Base-by-base conservation (phyloP, 208 protist genomes). In the Leishmania braziliensis region DNA sequence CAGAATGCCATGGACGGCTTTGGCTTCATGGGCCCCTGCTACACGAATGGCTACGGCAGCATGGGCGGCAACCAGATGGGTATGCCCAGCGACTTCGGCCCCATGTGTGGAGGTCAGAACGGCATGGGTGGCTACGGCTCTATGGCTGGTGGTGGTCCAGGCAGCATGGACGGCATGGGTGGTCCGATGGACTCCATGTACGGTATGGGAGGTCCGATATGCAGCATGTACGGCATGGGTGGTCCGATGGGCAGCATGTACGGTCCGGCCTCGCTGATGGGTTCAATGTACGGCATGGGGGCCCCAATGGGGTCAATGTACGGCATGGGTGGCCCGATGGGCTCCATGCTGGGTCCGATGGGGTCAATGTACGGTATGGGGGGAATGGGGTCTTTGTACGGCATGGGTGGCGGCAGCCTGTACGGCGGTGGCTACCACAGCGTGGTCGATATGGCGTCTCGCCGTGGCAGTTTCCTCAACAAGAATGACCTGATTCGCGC, bases 401-500 rank as follows among this genome's bases (percentile, higher is more conserved):
- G 89, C 68, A 90, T 93, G 90, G 80, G 83, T 14, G 71, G 72
- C 18, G 90, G 86, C 65, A 84, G 60, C 29, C 66, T 80, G 73
- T 88, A 88, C 78, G 79, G 66, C 51, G 76, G 56, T 23, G 76
- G 76, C 79, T 95, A 92, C 77, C 83, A 88, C 69, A 92, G 89
- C 73, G 84, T 95, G 26, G 84, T 95, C 46, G 85, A 92, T 78
- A 88, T 78, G 69, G 90, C 87, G 78, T 87, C 90, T 16, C 90
- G 90, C 75, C 82, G 90, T 63, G 86, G 89, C 81, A 87, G 89
- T 73, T 95, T 95, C 80, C 74, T 95, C 5, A 85, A 86, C 65
- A 77, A 84, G 56, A 95, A 95, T 76, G 84, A 91, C 54, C 84
- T 95, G 48, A 81, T 91, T 56, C 92, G 89, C 62, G 91, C 89